Conservation (phyloP, 108 stramenopile species). For the Stephanodiscus minutulus region DNA sequence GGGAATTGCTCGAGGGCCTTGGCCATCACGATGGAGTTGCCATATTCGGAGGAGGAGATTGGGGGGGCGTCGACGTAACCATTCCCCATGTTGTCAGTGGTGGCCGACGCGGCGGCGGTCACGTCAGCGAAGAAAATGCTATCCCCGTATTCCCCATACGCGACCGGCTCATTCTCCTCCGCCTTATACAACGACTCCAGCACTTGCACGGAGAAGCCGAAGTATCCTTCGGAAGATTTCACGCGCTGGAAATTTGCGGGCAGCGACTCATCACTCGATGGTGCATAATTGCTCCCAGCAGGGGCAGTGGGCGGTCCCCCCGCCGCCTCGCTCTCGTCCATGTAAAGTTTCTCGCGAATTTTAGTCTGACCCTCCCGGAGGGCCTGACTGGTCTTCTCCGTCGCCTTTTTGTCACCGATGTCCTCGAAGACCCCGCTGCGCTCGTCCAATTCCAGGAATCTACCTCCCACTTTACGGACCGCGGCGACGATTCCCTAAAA, state of each 20-base stretch:
- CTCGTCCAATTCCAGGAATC: slow-evolving; percentile 44
- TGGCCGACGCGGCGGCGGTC: neutral
- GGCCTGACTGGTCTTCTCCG: slow-evolving; percentile 46
- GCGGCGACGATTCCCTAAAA: slow-evolving; percentile 47
- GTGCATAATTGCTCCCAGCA: neutral
- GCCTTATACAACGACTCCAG: slow-evolving; percentile 32
- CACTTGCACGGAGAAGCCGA: slow-evolving; percentile 26
- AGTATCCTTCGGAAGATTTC: slow-evolving; percentile 27
- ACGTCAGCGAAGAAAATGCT: slow-evolving; percentile 12
- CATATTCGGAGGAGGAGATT: neutral
- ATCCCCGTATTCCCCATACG: too few relatives aligned
- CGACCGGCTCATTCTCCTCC: slow-evolving; percentile 16
- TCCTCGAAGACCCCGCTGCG: slow-evolving; percentile 25
- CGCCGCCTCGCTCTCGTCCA: slow-evolving; percentile 2
- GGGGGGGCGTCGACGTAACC: neutral
- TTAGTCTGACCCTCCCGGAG: slow-evolving; percentile 45
- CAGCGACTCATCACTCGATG: too few relatives aligned
- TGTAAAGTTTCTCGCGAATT: slow-evolving; percentile 27
- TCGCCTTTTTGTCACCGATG: slow-evolving; percentile 49
- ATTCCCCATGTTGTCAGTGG: neutral
- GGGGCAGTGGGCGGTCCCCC: neutral
- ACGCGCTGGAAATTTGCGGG: slow-evolving; percentile 2
- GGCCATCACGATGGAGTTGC: slow-evolving; percentile 14
- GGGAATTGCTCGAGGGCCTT: slow-evolving; percentile 26
- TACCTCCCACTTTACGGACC: slow-evolving; percentile 30